Evolutionary conservation across 2,329 filamentous ascomycete genomes (phyloP), one percentile per base, ranked within the genome.

Genomic region (Aspergillus hortae): DNA sequence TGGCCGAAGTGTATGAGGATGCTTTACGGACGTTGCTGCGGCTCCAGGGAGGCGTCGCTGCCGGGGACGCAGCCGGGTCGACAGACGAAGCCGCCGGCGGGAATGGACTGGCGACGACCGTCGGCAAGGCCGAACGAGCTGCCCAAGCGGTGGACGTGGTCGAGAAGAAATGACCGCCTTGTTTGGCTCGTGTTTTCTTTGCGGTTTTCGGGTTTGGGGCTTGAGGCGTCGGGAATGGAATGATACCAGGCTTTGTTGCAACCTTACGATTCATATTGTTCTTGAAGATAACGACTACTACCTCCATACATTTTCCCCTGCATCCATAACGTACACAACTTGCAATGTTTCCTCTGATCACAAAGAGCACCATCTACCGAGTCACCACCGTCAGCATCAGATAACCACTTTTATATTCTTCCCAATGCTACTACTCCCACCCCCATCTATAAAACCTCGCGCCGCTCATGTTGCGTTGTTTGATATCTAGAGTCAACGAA

Each of bases 111-210:
- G 74, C 76, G 12, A 73, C 72, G 49, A 75, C 76, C 7, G 65
- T 77, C 23, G 76, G 74, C 17, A 76, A 73, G 58, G 70, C 73
- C 15, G 75, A 78, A 57, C 66, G 76, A 49, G 76, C 76, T 32
- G 68, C 64, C 19, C 67, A 66, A 46, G 74, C 73, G 35, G 74
- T 68, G 21, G 75, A 77, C 47, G 74, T 77, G n/a, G 72, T 77
- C 52, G 74, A 78, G 59, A 68, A 67, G 55, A 72, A 74, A 60
- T 76, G 60, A 72, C 12, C 23, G 27, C 30, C 27, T 32, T 21
- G 47, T 46, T 42, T 27, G 40, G 48, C 52, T 46, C n/a, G 53
- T 54, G 32, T 36, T 42, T 27, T 55, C 52, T n/a, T 43, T 55
- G 15, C 46, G 35, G 45, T 40, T 48, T 36, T 30, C 36, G 2